Percentiles rank a stretch among this genome's conserved stretches.
Conservation (phyloP, 495 filamentous ascomycete species). For the Penicillium daleae region DNA sequence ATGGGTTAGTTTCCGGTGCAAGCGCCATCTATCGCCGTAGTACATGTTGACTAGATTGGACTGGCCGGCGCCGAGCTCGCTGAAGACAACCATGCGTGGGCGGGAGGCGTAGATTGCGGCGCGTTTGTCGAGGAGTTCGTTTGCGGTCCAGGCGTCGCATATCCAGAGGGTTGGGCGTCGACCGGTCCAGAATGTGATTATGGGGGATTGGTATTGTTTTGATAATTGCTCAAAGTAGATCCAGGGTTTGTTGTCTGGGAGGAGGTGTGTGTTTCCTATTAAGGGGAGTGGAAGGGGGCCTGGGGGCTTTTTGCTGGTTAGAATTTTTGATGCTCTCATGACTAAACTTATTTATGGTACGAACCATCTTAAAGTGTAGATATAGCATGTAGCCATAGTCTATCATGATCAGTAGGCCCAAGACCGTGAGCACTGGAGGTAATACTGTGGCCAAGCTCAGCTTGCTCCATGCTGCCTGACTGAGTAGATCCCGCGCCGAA, state of each 20-base stretch:
- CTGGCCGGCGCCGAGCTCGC: conserved; percentile 56
- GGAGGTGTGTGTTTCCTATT: conserved; percentile 61
- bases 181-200: conserved; percentile 65
- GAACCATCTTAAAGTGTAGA: conserved; percentile 21
- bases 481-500: background rate
- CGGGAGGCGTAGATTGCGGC: conserved; percentile 31
- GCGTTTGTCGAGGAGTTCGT: conserved; percentile 48
- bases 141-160: conserved; percentile 65
- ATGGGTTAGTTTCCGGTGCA: conserved; percentile 65
- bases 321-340: background rate
- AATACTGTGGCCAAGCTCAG: background rate
- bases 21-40: conserved; percentile 62
- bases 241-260: conserved; percentile 66
- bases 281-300: conserved; percentile 43
- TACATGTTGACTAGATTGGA: conserved; percentile 62
- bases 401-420: conserved; percentile 2
- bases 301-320: conserved; percentile 48
- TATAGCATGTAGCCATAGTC: conserved; percentile 24
- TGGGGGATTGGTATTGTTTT: conserved; percentile 42
- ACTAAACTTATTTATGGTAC: background rate
- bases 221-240: conserved; percentile 65
- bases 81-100: conserved; percentile 35
- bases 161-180: conserved; percentile 67
- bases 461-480: background rate
- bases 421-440: background rate